These are phyloP conservation scores for Suillus clintonianus DNA, from an alignment of 768 basidiomycete genomes.

Conservation along the genomic window DNA sequence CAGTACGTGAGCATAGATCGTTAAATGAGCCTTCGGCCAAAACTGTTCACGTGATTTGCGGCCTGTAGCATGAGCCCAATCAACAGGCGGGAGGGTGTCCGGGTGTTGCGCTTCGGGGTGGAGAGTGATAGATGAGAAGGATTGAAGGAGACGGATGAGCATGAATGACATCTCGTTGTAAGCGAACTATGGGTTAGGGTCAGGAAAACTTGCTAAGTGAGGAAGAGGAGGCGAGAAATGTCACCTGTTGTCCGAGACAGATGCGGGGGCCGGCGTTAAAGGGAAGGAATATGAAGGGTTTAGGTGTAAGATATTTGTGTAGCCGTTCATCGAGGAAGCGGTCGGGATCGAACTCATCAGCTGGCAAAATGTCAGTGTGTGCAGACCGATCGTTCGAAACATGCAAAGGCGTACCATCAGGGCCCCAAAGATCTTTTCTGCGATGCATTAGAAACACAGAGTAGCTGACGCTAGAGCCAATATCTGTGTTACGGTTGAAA, in stretches of 20 bases:
- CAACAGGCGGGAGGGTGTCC: conserved; percentile 44
- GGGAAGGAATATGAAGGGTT: conserved; percentile 71
- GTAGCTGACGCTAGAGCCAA: conserved; percentile 28
- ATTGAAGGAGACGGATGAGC: conserved; percentile 62
- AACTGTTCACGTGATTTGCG: conserved; percentile 53
- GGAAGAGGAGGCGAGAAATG: conserved; percentile 1
- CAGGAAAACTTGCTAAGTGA: neutral
- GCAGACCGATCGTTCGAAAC: neutral
- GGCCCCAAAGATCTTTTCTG: conserved; percentile 68
- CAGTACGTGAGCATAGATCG: conserved; percentile 51
- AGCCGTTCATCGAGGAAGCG: conserved; percentile 68
- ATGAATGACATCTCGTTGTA: conserved; percentile 66
- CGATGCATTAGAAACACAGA: conserved; percentile 69
- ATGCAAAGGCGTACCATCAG: conserved; percentile 49
- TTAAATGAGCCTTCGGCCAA: conserved; percentile 54
- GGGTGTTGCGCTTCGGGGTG: conserved; percentile 48
- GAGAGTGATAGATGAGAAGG: conserved; percentile 50
- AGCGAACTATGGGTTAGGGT: conserved; percentile 42
- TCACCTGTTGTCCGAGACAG: conserved; percentile 61
- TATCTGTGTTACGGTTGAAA: neutral
- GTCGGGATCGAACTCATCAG: conserved; percentile 70
- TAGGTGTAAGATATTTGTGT: conserved; percentile 59
- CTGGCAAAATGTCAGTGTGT: conserved; percentile 29
- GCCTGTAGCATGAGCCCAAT: conserved; percentile 47
- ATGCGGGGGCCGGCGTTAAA: conserved; percentile 61